A percentile compares a stretch with the other conserved stretches of the same genome.
phyloP scores from a whole-genome alignment of 2,329 filamentous ascomycete genomes.

The Pseudogymnoascus sp. region DNA sequence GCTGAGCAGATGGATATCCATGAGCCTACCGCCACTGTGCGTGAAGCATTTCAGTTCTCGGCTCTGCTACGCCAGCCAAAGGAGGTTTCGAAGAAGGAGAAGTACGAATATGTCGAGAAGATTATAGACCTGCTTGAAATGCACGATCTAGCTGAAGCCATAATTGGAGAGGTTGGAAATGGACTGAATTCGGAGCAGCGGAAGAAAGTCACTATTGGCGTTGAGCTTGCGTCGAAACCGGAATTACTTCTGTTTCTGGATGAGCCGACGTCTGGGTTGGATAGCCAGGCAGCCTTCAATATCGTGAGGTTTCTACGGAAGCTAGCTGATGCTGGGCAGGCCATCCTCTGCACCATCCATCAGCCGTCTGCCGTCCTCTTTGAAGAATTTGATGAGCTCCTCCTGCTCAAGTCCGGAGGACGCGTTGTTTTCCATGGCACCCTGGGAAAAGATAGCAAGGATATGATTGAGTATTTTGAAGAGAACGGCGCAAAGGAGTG shows the following conservation, averaged over 20 bases:
- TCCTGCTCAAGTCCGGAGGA: constrained; percentile 70
- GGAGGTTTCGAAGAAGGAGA: constrained; percentile 49
- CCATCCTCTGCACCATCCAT: constrained; percentile 92
- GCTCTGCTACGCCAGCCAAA: constrained; percentile 53
- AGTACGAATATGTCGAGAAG: constrained; percentile 60
- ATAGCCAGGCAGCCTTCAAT: constrained; percentile 83
- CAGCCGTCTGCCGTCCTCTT: constrained; percentile 89
- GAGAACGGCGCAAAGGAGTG: constrained; percentile 58
- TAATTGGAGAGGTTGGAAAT: constrained; percentile 81
- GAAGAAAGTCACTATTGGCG: constrained; percentile 78
- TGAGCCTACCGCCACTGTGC: constrained; percentile 54
- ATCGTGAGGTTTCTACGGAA: constrained; percentile 81
- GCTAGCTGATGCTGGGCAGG: constrained; percentile 76
- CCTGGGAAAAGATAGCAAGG: constrained; percentile 61
- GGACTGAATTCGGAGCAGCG: constrained; percentile 64
- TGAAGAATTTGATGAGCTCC: constrained; percentile 74
- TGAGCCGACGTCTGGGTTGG: constrained; percentile 86
- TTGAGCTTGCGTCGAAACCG: constrained; percentile 85
- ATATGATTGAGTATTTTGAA: constrained; percentile 66
- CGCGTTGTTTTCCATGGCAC: constrained; percentile 73
- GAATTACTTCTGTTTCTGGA: constrained; percentile 82
- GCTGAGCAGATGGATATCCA: constrained; percentile 60
- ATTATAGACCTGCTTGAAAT: constrained; percentile 65
- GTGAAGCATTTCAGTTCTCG: constrained; percentile 57
- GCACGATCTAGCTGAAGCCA: constrained; percentile 73